These are phyloP conservation scores for Gentiana straminea DNA, from an alignment of 257 asterid species.

Conservation along the genomic window DNA sequence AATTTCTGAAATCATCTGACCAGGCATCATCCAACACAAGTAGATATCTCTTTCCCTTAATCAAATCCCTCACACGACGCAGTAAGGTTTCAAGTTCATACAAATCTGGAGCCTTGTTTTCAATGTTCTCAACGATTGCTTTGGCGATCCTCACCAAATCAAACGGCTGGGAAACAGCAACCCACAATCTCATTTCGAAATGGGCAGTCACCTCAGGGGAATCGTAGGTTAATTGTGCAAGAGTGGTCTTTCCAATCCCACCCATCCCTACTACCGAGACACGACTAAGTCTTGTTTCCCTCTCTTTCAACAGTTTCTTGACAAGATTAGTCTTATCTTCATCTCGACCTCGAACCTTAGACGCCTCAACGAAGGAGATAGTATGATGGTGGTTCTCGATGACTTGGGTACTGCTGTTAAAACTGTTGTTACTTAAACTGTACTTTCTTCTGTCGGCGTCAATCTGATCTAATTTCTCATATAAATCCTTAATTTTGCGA, in stretches of 20 bases:
- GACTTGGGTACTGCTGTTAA: background rate
- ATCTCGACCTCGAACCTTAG: constrained; percentile 17
- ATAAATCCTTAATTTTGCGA: constrained; percentile 28
- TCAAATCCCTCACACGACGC: constrained; percentile 2
- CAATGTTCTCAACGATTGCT: constrained; percentile 20
- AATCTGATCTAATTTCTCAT: constrained; percentile 27
- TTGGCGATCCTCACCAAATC: constrained; percentile 24
- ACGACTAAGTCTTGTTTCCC: constrained; percentile 1
- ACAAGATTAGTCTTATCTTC: constrained; percentile 14
- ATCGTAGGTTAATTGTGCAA: constrained; percentile 25
- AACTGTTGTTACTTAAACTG: constrained; percentile 11
- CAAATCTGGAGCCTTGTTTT: constrained; percentile 7
- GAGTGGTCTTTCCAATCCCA: constrained; percentile 37
- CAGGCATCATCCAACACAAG: constrained; percentile 30
- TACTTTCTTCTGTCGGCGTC: constrained; percentile 43
- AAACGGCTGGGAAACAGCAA: constrained; percentile 32
- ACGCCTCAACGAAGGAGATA: constrained; percentile 14
- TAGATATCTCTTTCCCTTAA: constrained; percentile 14
- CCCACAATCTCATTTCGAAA: constrained; percentile 20
- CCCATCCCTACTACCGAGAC: constrained; percentile 32
- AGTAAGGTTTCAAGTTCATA: constrained; percentile 11
- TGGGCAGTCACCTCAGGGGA: constrained; percentile 6
- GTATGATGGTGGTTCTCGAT: background rate
- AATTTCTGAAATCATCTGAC: constrained; percentile 10
- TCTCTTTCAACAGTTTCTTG: constrained; percentile 13